Conservation (phyloP, 768 basidiomycete genomes). For the Tricholoma terreum region DNA sequence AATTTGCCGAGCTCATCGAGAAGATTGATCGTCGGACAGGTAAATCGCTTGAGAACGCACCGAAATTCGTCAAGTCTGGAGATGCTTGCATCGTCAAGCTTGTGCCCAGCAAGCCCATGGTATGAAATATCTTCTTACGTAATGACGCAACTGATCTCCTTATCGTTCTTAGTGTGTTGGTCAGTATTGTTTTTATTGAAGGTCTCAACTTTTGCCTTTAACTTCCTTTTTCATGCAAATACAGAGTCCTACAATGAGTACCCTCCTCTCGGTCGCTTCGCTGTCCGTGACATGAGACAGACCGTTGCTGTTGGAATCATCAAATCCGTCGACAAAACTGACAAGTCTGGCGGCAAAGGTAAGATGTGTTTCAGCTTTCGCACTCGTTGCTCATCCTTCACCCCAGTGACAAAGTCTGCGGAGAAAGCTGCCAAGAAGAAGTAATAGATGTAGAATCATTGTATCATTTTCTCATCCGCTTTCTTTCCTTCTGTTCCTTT, state of each 20-base stretch:
- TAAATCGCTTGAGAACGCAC: slow-evolving; percentile 80
- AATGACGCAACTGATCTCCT: not conserved
- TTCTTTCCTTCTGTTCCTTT: slow-evolving; percentile 43
- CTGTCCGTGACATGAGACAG: slow-evolving; percentile 99
- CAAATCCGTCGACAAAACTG: slow-evolving; percentile 95
- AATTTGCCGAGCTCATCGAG: slow-evolving; percentile 97
- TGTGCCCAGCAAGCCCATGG: slow-evolving; percentile 93
- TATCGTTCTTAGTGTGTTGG: slow-evolving; percentile 31
- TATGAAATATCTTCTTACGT: slow-evolving; percentile 17
- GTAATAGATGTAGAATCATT: slow-evolving; percentile 79
- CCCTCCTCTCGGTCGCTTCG: slow-evolving; percentile 99
- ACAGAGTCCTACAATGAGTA: slow-evolving; percentile 89
- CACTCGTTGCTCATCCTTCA: slow-evolving; percentile 1
- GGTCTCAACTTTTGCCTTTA: not conserved
- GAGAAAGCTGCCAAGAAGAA: slow-evolving; percentile 97
- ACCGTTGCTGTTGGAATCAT: slow-evolving; percentile 99
- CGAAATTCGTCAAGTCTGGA: slow-evolving; percentile 99
- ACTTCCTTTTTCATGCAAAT: slow-evolving; percentile 15
- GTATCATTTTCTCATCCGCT: slow-evolving; percentile 56
- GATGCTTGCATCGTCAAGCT: slow-evolving; percentile 99
- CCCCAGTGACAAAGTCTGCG: slow-evolving; percentile 84
- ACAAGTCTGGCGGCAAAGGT: slow-evolving; percentile 87
- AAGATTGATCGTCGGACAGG: slow-evolving; percentile 99
- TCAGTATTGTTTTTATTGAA: slow-evolving; percentile 20
- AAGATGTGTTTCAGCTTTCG: slow-evolving; percentile 20